A percentile compares a stretch with the other conserved stretches of the same genome.
Evolutionary conservation across 1,284 basidiomycete genomes (phyloP).

Genomic region (Malassezia caprae): DNA sequence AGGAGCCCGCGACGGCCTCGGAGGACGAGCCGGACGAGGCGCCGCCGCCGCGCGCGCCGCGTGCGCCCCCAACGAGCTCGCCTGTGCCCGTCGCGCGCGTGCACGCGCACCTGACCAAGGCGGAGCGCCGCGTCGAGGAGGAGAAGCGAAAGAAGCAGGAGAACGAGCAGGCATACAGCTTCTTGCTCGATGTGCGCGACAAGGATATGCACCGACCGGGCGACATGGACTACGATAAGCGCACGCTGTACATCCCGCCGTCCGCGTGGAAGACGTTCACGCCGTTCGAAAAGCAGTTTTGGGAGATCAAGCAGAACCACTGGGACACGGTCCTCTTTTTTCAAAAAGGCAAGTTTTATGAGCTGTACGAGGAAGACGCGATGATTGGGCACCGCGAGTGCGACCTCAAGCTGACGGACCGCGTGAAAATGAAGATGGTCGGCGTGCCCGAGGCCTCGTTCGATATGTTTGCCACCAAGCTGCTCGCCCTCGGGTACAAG

Average conservation of each 20-base stretch:
- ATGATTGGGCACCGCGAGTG: conserved; percentile 48
- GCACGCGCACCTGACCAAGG: conserved; percentile 63
- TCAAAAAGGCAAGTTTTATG: conserved; percentile 65
- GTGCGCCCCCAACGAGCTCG: neutral
- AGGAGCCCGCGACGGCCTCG: conserved; percentile 7
- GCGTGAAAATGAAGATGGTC: conserved; percentile 93
- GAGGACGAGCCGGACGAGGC: conserved; percentile 2
- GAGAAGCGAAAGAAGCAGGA: conserved; percentile 60
- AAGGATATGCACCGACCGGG: conserved; percentile 72
- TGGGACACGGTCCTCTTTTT: conserved; percentile 73
- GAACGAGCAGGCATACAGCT: conserved; percentile 69
- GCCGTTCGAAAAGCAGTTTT: conserved; percentile 70
- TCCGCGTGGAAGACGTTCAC: conserved; percentile 75
- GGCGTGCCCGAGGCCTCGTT: conserved; percentile 92
- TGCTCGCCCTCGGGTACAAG: conserved; percentile 66
- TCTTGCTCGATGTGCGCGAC: conserved; percentile 67
- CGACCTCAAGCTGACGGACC: conserved; percentile 58
- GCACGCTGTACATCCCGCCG: conserved; percentile 73
- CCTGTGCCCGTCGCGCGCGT: neutral
- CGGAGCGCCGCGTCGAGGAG: conserved; percentile 59
- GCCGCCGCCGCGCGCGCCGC: neutral
- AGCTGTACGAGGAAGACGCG: conserved; percentile 48
- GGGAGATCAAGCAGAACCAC: conserved; percentile 45
- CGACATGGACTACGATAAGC: conserved; percentile 80
- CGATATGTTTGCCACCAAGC: conserved; percentile 54